Evolutionary conservation across 1,284 basidiomycete species (phyloP).

Genomic region (Apiotrichum porosum): DNA sequence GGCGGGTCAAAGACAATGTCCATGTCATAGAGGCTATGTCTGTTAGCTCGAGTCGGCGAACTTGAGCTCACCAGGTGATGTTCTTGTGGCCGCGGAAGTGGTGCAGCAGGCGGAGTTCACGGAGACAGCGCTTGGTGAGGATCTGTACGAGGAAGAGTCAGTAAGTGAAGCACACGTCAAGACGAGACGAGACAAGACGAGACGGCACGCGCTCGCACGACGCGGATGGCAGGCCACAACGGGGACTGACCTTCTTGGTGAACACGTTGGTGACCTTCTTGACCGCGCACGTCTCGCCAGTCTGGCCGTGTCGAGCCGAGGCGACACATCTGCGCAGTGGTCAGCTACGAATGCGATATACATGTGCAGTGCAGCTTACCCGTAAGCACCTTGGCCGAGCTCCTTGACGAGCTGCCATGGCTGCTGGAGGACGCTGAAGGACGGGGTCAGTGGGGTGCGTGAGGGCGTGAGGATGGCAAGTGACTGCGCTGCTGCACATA

Average conservation of each 20-base stretch:
- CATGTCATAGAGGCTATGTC: constrained; percentile 82
- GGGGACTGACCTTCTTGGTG: constrained; percentile 61
- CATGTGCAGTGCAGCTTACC: constrained; percentile 42
- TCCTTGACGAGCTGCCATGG: constrained; percentile 94
- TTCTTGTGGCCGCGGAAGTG: constrained; percentile 98
- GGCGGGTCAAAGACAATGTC: constrained; percentile 82
- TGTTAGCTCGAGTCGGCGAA: neutral
- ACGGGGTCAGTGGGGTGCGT: neutral
- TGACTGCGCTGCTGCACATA: too few relatives aligned
- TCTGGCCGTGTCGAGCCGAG: constrained; percentile 73
- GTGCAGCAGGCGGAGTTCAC: constrained; percentile 89
- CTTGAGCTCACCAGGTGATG: constrained; percentile 64
- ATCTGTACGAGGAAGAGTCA: constrained; percentile 54
- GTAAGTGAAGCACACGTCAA: too few relatives aligned
- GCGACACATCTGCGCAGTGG: constrained; percentile 63
- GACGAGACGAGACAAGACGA: too few relatives aligned
- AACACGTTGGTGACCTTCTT: constrained; percentile 86
- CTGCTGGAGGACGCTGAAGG: constrained; percentile 65
- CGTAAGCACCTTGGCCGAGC: constrained; percentile 89
- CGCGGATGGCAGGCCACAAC: neutral
- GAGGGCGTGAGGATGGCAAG: too few relatives aligned
- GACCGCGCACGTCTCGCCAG: constrained; percentile 77
- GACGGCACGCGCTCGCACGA: constrained; percentile 7
- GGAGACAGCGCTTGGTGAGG: constrained; percentile 86
- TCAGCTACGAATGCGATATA: too few relatives aligned